Conservation (phyloP, 257 asterid species). For the Lycium ferocissimum region DNA sequence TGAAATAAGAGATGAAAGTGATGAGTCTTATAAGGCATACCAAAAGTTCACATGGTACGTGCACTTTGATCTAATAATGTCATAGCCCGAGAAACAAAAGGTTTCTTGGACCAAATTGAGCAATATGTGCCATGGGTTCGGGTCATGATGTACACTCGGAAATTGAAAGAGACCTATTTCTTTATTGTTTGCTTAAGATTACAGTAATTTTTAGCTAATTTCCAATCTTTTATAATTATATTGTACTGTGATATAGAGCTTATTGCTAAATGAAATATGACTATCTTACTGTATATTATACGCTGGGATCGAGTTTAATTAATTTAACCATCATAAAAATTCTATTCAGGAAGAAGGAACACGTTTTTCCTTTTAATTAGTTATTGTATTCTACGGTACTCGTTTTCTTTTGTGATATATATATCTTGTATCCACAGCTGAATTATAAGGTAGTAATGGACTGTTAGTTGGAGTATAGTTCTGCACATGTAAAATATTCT, state of each 20-base stretch:
- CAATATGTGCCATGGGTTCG: neutral
- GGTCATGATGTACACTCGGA: neutral
- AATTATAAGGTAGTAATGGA: constrained; percentile 16
- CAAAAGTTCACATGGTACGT: neutral
- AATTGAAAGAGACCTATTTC: neutral
- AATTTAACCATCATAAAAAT: neutral
- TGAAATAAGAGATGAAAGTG: neutral
- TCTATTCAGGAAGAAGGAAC: neutral
- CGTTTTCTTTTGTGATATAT: neutral
- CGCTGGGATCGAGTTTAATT: neutral
- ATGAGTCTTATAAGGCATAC: neutral
- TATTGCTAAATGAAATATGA: neutral
- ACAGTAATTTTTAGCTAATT: neutral
- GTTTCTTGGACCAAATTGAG: neutral
- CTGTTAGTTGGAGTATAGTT: constrained; percentile 23
- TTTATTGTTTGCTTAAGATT: neutral
- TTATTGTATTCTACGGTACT: no score
- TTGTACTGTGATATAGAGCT: neutral
- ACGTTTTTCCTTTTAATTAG: neutral
- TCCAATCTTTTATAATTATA: neutral
- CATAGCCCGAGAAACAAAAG: neutral
- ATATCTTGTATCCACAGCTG: neutral
- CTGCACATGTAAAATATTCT: constrained; percentile 22
- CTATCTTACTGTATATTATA: no score
- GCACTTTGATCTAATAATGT: no score